Percentiles rank a stretch among this genome's conserved stretches.
These are phyloP conservation scores for Paraconiothyrium sp. DNA, from an alignment of 2,329 filamentous ascomycete species.

Conservation along the genomic window DNA sequence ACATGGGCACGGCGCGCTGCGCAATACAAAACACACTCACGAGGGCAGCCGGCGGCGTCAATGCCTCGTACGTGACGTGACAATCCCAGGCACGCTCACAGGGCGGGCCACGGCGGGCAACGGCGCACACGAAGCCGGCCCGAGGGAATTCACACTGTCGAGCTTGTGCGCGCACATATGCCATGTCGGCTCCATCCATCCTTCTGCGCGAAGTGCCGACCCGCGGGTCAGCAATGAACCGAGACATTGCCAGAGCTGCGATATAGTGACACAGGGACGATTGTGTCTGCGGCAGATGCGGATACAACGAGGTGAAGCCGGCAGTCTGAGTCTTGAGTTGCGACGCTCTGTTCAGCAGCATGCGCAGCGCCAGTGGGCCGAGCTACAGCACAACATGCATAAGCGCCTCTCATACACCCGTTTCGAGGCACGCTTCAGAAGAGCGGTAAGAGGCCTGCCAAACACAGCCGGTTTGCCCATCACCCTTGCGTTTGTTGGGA, in stretches of 20 bases:
- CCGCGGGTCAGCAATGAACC: conserved; percentile 28
- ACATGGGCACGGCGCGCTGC: conserved; percentile 21
- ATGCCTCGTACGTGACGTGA: neutral
- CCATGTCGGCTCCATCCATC: conserved; percentile 12
- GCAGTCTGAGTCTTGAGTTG: conserved; percentile 1
- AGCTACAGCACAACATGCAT: conserved; percentile 47
- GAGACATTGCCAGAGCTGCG: conserved; percentile 21
- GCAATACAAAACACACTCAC: conserved; percentile 11
- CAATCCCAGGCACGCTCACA: conserved; percentile 32
- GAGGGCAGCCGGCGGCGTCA: conserved; percentile 10
- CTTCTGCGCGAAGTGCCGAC: conserved; percentile 27
- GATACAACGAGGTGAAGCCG: conserved; percentile 21
- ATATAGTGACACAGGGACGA: neutral
- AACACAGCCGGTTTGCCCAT: conserved; percentile 34
- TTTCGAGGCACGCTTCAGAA: conserved; percentile 46
- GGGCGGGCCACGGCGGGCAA: neutral
- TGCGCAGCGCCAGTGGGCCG: conserved; percentile 37
- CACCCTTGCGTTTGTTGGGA: conserved; percentile 47
- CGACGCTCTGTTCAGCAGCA: conserved; percentile 18
- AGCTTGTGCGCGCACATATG: neutral
- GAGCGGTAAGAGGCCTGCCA: conserved; percentile 48
- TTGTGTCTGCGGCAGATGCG: conserved; percentile 29
- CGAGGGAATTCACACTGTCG: conserved; percentile 37
- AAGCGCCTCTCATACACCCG: conserved; percentile 44
- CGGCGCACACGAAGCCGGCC: conserved; percentile 39